Conservation (phyloP, 2,329 filamentous ascomycete species). For the Cladosporium sp. region DNA sequence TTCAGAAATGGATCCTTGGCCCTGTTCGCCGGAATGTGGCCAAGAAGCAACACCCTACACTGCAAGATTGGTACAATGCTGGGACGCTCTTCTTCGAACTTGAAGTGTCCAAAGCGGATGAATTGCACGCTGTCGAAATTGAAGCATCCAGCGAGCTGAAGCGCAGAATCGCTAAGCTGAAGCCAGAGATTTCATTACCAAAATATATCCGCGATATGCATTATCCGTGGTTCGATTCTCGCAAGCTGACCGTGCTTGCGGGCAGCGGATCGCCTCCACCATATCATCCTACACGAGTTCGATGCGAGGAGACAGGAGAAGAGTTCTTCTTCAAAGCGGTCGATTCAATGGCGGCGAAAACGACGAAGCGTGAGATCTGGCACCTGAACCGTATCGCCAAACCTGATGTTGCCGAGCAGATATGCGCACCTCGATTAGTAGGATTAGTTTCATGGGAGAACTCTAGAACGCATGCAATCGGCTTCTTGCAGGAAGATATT, state of each 20-base stretch:
- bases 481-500: conserved; percentile 32
- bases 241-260: conserved; percentile 96
- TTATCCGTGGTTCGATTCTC: conserved; percentile 89
- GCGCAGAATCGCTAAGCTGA: conserved; percentile 88
- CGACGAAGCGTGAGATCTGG: conserved; percentile 32
- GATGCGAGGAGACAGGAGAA: conserved; percentile 96
- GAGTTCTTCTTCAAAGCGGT: conserved; percentile 60
- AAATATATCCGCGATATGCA: conserved; percentile 74
- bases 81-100: conserved; percentile 29
- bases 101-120: conserved; percentile 19
- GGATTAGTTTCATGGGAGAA: conserved; percentile 26
- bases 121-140: conserved; percentile 24
- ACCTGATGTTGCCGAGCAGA: conserved; percentile 25
- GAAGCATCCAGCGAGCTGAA: conserved; percentile 59
- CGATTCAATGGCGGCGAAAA: conserved; percentile 25
- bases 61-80: conserved; percentile 31
- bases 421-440: conserved; percentile 28
- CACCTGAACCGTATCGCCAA: conserved; percentile 27
- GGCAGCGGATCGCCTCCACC: conserved; percentile 69
- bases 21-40: conserved; percentile 18
- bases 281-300: conserved; percentile 67
- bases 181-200: conserved; percentile 60
- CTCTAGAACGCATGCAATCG: conserved; percentile 26
- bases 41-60: conserved; percentile 16
- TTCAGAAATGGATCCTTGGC: conserved; percentile 30